These are phyloP conservation scores for Vaccinium darrowii DNA, from an alignment of 148 eudicot species.

Conservation along the genomic window DNA sequence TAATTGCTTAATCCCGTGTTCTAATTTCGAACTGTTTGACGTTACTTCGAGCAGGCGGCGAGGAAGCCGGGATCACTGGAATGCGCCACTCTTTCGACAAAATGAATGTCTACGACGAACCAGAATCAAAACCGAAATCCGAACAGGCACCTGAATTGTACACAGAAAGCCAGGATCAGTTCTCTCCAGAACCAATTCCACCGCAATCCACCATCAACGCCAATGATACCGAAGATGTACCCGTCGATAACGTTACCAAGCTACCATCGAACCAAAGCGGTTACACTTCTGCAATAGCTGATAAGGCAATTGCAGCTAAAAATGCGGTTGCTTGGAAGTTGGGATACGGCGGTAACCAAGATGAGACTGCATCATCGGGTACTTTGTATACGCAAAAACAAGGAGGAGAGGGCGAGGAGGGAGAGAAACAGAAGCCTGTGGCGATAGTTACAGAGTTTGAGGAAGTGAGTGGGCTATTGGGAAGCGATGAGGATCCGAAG, in stretches of 20 bases:
- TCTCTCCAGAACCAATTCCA: conserved; percentile 39
- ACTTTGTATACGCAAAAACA: conserved; percentile 27
- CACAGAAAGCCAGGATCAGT: conserved; percentile 58
- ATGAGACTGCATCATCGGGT: background rate
- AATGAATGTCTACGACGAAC: conserved; percentile 34
- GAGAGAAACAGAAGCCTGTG: conserved; percentile 18
- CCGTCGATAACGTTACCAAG: conserved; percentile 18
- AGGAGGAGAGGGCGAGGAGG: conserved; percentile 7
- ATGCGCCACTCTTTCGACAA: conserved; percentile 46
- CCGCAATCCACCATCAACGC: background rate
- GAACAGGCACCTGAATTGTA: conserved; percentile 7
- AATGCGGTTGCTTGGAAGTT: conserved; percentile 10
- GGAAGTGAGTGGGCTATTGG: background rate
- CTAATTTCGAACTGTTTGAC: background rate
- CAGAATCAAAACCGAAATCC: conserved; percentile 18
- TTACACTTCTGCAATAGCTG: conserved; percentile 35
- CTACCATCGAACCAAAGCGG: conserved; percentile 20
- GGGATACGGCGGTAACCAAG: conserved; percentile 11
- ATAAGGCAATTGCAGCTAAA: conserved; percentile 23
- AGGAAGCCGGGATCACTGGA: conserved; percentile 40
- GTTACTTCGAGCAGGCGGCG: conserved; percentile 29
- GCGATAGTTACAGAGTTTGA: conserved; percentile 61
- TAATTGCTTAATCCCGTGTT: background rate
- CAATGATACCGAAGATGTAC: background rate
- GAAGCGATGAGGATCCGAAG: conserved; percentile 5